Base-by-base conservation (phyloP, 768 basidiomycete species). In the Suillus cothurnatus region DNA sequence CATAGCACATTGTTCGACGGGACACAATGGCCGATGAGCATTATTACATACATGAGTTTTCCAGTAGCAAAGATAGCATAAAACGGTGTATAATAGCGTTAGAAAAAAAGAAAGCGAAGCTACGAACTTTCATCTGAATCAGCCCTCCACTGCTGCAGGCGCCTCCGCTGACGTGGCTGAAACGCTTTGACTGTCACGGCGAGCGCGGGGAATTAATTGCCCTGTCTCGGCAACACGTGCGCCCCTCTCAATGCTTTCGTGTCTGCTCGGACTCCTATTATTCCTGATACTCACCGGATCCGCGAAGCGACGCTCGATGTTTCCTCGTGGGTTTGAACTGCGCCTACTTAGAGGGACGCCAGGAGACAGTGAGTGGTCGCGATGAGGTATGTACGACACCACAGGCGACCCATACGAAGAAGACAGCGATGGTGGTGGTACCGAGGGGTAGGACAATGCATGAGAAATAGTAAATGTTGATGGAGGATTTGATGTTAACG, bases 351-450 rank as follows among this genome's bases (percentile, higher is more conserved):
- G 71, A 34, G 86, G 77, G 67, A 85, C 86, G n/a, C 77, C 78
- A 7, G 86, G 85, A 12, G 84, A 85, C 53, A 77, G 66, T 12
- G 83, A 82, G 23, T 73, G 77, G n/a, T 86, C 86, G n/a, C 83
- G 78, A 62, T 77, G 78, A 19, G 82, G 78, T 62, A 72, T 63
- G 67, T 80, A 82, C 15, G 84, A 79, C 21, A 85, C 81, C 31
- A 81, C 82, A 9, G 90, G 88, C 6, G 89, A 90, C 17, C 92
- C 92, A 68, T 92, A 89, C 12, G 90, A 91, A 8, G 89, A 91
- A 6, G 90, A 91, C 32, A 93, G 76, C 2, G 90, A 91, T 4
- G 93, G 93, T 14, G 93, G 93, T 2, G 93, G 93, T 0, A 94
- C 93, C 7, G 88, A 88, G 0, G 93, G 93, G 70, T 95, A 95